phyloP scores from a whole-genome alignment of 1,139 yeast genomes.

The Suhomyces taliae region DNA sequence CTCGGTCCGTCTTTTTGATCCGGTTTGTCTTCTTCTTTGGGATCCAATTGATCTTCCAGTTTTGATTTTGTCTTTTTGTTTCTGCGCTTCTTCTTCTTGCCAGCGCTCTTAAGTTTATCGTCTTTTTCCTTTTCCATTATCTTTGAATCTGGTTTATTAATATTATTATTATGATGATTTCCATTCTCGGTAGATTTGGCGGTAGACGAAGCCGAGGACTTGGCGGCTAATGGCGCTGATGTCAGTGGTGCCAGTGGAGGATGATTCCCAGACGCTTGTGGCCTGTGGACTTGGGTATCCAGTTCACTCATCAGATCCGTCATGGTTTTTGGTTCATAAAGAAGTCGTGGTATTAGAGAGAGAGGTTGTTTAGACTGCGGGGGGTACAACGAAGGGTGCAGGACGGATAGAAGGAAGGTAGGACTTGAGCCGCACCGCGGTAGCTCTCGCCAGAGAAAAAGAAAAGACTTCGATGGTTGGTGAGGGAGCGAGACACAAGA shows the following conservation, averaged over 20 bases:
- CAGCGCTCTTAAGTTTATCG: background rate
- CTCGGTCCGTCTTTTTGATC: background rate
- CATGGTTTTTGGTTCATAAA: background rate
- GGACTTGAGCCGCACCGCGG: too few relatives aligned
- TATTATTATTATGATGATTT: too few relatives aligned
- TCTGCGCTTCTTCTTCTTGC: conserved; percentile 8
- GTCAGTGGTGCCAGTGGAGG: background rate
- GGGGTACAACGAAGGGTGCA: background rate
- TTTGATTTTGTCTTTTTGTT: conserved; percentile 1
- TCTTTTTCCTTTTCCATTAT: background rate
- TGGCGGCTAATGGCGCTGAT: background rate
- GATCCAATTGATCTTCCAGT: conserved; percentile 1
- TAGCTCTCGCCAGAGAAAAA: too few relatives aligned
- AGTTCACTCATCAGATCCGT: background rate
- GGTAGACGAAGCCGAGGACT: too few relatives aligned
- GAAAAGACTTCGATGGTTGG: background rate
- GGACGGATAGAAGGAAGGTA: too few relatives aligned
- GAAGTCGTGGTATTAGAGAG: background rate
- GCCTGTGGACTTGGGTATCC: background rate
- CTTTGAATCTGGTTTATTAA: background rate
- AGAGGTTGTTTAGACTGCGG: conserved; percentile 3
- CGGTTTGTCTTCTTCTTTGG: background rate
- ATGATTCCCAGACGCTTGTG: background rate
- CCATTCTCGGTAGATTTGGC: too few relatives aligned
- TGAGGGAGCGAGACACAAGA: background rate